These are phyloP conservation scores for Coniferiporia weirii DNA, from an alignment of 1,284 basidiomycete genomes.

Conservation along the genomic window DNA sequence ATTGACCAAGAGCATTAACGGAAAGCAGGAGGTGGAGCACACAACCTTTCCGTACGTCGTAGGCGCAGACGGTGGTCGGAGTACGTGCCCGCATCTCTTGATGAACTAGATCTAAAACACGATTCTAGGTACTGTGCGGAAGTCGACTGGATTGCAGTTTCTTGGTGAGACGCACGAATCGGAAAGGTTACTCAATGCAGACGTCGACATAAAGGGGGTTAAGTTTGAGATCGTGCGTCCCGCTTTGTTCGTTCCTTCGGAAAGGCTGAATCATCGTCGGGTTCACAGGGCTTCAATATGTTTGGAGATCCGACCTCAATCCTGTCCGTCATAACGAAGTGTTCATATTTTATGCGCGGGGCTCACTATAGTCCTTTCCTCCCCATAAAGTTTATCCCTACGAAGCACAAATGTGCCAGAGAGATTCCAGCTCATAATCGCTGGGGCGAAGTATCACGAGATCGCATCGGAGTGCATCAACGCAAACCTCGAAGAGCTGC, in stretches of 20 bases:
- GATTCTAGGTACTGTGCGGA: constrained; percentile 27
- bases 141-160: constrained; percentile 40
- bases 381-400: background rate
- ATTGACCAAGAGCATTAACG: background rate
- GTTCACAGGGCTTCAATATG: background rate
- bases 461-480: background rate
- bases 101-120: background rate
- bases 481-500: background rate
- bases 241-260: background rate
- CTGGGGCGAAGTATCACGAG: background rate
- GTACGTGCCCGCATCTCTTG: constrained; percentile 19
- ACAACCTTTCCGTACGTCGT: constrained; percentile 23
- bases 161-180: constrained; percentile 37
- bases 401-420: background rate
- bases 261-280: background rate
- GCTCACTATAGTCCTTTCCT: background rate
- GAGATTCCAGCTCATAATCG: background rate
- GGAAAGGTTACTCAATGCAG: constrained; percentile 18
- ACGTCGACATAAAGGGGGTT: constrained; percentile 1
- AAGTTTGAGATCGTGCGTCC: background rate
- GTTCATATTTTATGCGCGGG: background rate
- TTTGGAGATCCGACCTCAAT: background rate
- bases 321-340: background rate
- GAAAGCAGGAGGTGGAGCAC: constrained; percentile 5
- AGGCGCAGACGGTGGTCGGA: constrained; percentile 35